Evolutionary conservation across 345 rosid genomes (phyloP), one percentile per base, ranked within the genome.

Genomic region (Citrus reticulata): DNA sequence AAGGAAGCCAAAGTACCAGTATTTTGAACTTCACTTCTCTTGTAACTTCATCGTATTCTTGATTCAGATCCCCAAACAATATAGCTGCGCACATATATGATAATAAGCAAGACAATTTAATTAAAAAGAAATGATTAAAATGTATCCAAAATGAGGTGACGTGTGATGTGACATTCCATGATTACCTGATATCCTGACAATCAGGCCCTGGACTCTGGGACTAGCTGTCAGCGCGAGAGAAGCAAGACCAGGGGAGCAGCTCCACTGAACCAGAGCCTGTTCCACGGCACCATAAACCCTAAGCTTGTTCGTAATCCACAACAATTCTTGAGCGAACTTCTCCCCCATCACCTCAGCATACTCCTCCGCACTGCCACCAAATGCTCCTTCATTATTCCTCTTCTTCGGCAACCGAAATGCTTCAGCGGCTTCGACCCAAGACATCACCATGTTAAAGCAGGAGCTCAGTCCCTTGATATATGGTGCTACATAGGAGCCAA

Each of bases 321-420:
- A 74, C 72, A 90, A 76, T 84, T 91, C 97, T 68, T 88, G 92
- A 1, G 94, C 98, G 77, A 92, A 79, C 84, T 94, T 94, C 89
- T 94, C 97, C 1, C 88, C 83, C 54, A 80, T 79, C 54, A 92
- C 63, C 40, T 87, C 90, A 39, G 81, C 84, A 49, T 79, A 78
- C 13, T 84, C 84, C 27, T 83, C 88, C 6, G 32, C 81, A 1
- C 81, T 77, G 4, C 80, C 79, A 54, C 78, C 73, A 27, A 64
- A 30, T 54, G 22, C 79, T 2, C 58, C 25, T 3, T 60, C 70
- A 11, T 32, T 54, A 30, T 69, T 79, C 55, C 62, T 51, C 80
- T 83, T 71, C 61, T 72, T 77, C 42, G 76, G 85, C 77, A 78
- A 76, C 51, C 70, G 39, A 65, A 77, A 78, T 25, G 51, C 51